Base-by-base conservation (phyloP, 2,329 filamentous ascomycete species). In the Colletotrichum tropicicola region DNA sequence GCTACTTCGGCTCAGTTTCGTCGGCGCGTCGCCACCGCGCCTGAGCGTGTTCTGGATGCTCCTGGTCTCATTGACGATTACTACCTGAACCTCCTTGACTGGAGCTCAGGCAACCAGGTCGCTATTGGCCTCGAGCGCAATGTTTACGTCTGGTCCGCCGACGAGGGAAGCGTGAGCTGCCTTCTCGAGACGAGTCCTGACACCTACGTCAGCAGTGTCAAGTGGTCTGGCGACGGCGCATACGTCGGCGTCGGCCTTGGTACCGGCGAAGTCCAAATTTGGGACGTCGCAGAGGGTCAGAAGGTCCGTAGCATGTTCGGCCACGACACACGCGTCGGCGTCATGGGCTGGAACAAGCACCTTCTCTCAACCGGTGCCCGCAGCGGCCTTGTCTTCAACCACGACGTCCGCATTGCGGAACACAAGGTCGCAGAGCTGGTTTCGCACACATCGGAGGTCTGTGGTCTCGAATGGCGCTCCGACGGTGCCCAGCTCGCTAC, bases 261-360 rank as follows among this genome's bases (percentile, higher is more conserved):
- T 67, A 93, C 93, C 37, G 96, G 96, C 65, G 96, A 99, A 79
- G 93, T 99, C 37, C 96, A 99, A 83, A 99, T 99, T 82, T 99
- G 96, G 95, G 96, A 98, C 73, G 95, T 98, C 27, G 92, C 97
- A 73, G 96, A 99, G 79, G 89, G 91, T 67, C 91, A 90, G 75
- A 98, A 98, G 87, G 91, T 99, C 65, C 94, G 96, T 78, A 98
- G 94, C 85, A 99, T 99, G 96, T 92, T 94, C 77, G 96, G 96
- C 66, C 96, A 99, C 76, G 95, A 98, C 75, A 95, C 93, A 39
- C 94, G 96, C 59, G 95, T 99, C 68, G 93, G 94, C 75, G 95
- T 97, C 69, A 98, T 98, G 94, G 93, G 94, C 74, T 99, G 96
- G 96, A 97, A 93, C 86, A 98, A 98, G 88, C 96, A 98, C 81